Evolutionary conservation across 1,284 basidiomycete genomes (phyloP), one percentile per base, ranked within the genome.

Genomic region (Heterobasidion annosum): DNA sequence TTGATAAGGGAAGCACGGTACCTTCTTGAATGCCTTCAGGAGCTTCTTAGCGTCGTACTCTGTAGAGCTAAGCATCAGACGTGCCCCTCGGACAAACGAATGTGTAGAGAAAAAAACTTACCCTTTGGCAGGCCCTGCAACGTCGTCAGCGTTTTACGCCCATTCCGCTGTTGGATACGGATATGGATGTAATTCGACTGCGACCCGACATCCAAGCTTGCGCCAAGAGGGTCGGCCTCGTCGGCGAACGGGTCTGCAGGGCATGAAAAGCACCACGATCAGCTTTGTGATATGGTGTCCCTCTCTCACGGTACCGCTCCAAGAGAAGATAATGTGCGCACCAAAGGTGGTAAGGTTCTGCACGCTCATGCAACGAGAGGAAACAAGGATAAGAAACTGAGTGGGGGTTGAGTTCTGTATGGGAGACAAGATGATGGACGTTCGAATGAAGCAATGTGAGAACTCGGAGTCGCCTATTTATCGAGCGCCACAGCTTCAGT

Each of bases 21-120:
- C 90, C 85, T 96, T 97, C 84, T 99, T 99, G 81, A 99, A 98
- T 19, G 92, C 94, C 74, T 99, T 98, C 72, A 99, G 79, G 61
- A 99, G 82, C 78, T 98, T 99, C 86, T 98, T 98, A 59, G 88
- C 82, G 73, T 99, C 94, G 75, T 96, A 99, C 75, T 93, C 93
- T 93, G 71, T 16, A 37, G 19, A 45, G 5, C 12, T 15, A 5
- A 16, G 42, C 1, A n/a, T 55, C 34, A 53, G 60, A 47, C 53
- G 56, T 25, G 54, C 16, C 55, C 44, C 18, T 52, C 25, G 12
- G 34, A 48, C 48, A 25, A 47, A 16, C 6, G 10, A 47, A 37
- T 40, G n/a, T 13, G 40, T 13, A 25, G 19, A 44, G 40, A 42
- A 49, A 47, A 33, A 13, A 48, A 73, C 83, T 62, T 63, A 92